A percentile compares a stretch with the other conserved stretches of the same genome.
phyloP scores from a whole-genome alignment of 441 rosid genomes.

The Aquilaria agallochum region DNA sequence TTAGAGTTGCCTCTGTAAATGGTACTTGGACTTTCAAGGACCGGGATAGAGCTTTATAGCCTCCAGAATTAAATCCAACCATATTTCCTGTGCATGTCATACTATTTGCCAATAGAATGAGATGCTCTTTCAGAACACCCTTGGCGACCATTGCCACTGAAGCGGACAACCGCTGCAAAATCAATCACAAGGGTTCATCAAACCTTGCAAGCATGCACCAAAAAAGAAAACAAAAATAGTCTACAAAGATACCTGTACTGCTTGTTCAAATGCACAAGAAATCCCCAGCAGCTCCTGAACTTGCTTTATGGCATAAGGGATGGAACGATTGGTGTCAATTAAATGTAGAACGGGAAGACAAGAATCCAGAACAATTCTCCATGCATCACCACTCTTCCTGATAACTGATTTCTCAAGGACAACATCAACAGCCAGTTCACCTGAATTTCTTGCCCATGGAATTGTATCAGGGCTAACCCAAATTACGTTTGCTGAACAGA shows the following conservation, averaged over 20 bases:
- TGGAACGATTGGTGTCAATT: conserved; percentile 66
- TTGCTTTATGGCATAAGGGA: conserved; percentile 81
- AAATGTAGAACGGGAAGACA: conserved; percentile 80
- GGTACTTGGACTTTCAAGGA: conserved; percentile 80
- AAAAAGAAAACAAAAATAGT: neutral
- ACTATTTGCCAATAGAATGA: conserved; percentile 74
- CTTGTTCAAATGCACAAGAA: conserved; percentile 82
- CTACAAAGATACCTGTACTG: conserved; percentile 56
- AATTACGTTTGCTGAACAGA: conserved; percentile 55
- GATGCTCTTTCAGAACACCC: conserved; percentile 83
- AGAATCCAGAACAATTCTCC: conserved; percentile 78
- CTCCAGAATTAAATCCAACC: conserved; percentile 81
- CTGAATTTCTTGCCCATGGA: conserved; percentile 66
- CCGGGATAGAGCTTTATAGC: conserved; percentile 66
- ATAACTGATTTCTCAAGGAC: conserved; percentile 61
- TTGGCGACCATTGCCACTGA: conserved; percentile 74
- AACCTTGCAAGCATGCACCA: conserved; percentile 8
- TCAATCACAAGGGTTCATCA: too few relatives aligned
- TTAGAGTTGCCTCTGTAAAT: conserved; percentile 85
- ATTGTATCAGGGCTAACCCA: conserved; percentile 70
- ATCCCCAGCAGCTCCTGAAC: conserved; percentile 82
- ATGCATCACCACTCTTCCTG: conserved; percentile 82
- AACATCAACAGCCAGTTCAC: conserved; percentile 72
- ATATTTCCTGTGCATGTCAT: conserved; percentile 85
- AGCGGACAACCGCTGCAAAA: conserved; percentile 76